Evolutionary conservation across 148 eudicot species (phyloP).

Genomic region (Cornus kousa): DNA sequence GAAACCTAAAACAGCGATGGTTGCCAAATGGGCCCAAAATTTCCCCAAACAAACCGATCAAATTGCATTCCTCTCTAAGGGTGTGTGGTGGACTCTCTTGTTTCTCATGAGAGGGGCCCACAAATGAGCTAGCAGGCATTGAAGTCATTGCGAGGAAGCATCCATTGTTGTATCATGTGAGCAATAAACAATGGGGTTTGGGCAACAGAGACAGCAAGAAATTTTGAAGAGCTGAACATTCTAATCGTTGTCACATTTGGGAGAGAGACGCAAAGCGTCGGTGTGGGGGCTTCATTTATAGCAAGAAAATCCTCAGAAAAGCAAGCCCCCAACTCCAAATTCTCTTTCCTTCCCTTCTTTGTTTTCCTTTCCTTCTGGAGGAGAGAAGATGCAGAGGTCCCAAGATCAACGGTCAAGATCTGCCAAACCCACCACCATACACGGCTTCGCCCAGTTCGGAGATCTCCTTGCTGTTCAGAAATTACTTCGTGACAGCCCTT

Average conservation of each 20-base stretch:
- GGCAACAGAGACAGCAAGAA: too few species aligned
- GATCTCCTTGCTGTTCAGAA: constrained; percentile 59
- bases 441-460: constrained; percentile 80
- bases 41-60: too few species aligned
- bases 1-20: too few species aligned
- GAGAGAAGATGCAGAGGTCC: constrained; percentile 20
- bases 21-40: too few species aligned
- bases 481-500: constrained; percentile 60
- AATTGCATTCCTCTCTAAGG: too few species aligned
- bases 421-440: constrained; percentile 63
- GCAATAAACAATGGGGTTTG: too few species aligned
- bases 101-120: too few species aligned
- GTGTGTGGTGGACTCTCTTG: too few species aligned
- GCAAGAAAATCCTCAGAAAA: background rate
- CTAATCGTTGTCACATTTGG: background rate
- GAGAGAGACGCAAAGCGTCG: background rate
- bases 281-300: background rate
- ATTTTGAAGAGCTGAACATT: too few species aligned
- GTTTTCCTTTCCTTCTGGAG: background rate
- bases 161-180: too few species aligned
- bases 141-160: too few species aligned
- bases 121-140: too few species aligned
- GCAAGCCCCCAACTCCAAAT: background rate
- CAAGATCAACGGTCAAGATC: constrained; percentile 60
- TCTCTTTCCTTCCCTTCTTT: background rate